phyloP scores from a whole-genome alignment of 345 rosid genomes.

The Luvunga scandens region DNA sequence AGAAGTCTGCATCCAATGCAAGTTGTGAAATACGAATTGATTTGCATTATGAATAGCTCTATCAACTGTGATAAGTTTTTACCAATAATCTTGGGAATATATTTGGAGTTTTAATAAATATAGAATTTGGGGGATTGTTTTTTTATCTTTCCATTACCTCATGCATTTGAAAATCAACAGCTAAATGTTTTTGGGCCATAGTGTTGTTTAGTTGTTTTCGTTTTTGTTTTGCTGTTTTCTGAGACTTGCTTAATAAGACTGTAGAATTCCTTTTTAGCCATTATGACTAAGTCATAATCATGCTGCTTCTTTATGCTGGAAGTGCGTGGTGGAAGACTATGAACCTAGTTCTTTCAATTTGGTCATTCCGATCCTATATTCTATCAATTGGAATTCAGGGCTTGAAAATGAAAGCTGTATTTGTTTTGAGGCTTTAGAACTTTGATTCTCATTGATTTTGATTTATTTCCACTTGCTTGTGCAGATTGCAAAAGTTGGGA shows the following conservation, averaged over 20 bases:
- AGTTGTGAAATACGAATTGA: background rate
- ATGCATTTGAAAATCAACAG: background rate
- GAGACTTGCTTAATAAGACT: background rate
- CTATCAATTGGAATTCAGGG: background rate
- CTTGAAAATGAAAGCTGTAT: background rate
- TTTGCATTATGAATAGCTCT: background rate
- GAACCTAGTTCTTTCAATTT: background rate
- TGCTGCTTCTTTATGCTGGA: background rate
- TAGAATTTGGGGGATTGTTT: background rate
- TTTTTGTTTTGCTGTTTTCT: background rate
- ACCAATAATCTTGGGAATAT: background rate
- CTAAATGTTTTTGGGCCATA: background rate
- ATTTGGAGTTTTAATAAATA: background rate
- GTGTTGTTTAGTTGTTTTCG: background rate
- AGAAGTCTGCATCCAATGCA: background rate
- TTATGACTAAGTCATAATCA: background rate
- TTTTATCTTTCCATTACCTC: background rate
- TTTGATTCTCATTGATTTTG: background rate
- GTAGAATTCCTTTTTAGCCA: background rate
- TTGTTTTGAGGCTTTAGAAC: background rate
- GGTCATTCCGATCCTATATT: background rate
- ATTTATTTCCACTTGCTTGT: conserved; percentile 7
- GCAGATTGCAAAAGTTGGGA: conserved; percentile 88
- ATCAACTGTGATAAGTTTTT: background rate
- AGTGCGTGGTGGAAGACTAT: background rate